phyloP scores from a whole-genome alignment of 1,284 basidiomycete species.

The Pisolithus thermaeus region DNA sequence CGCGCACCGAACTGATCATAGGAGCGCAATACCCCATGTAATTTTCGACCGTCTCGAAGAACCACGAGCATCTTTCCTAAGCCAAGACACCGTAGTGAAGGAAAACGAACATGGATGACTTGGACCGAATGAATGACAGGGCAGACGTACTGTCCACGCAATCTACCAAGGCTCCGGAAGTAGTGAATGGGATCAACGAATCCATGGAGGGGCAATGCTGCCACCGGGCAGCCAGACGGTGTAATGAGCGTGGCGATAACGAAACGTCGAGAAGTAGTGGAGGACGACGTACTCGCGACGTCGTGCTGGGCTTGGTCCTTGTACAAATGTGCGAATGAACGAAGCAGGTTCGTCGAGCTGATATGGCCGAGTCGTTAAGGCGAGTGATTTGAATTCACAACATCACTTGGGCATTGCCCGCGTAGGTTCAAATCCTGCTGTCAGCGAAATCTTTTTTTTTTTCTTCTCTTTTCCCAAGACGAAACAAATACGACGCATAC shows the following conservation, averaged over 20 bases:
- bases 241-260: constrained; percentile 22
- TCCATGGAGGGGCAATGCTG: constrained; percentile 58
- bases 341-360: constrained; percentile 34
- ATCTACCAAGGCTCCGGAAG: constrained; percentile 93
- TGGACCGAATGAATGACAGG: constrained; percentile 50
- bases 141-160: constrained; percentile 96
- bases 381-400: constrained; percentile 65
- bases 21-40: constrained; percentile 92
- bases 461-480: background rate
- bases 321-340: constrained; percentile 6
- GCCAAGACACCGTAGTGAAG: constrained; percentile 23
- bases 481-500: no score
- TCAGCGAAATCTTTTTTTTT: constrained; percentile 48
- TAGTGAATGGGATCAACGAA: constrained; percentile 93
- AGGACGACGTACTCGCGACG: no score
- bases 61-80: constrained; percentile 98
- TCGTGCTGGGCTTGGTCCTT: no score
- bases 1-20: constrained; percentile 97
- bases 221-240: constrained; percentile 31
- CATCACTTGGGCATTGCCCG: constrained; percentile 72
- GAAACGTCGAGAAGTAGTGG: constrained; percentile 18
- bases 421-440: constrained; percentile 79
- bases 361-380: constrained; percentile 82
- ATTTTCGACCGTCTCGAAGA: constrained; percentile 91
- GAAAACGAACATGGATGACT: constrained; percentile 37